Conservation (phyloP, 306 rosid genomes). For the Prunus padus region DNA sequence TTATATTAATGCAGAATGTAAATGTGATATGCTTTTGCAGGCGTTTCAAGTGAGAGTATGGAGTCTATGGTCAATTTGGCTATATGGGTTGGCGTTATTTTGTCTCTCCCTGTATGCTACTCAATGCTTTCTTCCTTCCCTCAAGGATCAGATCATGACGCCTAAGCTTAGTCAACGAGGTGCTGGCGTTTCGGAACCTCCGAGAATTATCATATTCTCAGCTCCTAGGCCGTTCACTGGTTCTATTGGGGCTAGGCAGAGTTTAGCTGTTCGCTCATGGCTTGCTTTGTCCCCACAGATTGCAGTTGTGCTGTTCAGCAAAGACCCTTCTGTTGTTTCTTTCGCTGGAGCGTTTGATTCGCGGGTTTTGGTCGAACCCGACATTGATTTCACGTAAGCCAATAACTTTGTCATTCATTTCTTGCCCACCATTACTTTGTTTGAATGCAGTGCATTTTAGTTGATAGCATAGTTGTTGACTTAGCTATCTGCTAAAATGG, state of each 20-base stretch:
- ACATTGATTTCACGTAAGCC: constrained; percentile 86
- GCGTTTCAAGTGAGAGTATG: constrained; percentile 48
- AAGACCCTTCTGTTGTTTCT: constrained; percentile 64
- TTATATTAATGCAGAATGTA: not conserved
- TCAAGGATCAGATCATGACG: constrained; percentile 36
- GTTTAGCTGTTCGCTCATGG: constrained; percentile 76
- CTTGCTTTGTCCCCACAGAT: constrained; percentile 65
- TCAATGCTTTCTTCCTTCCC: constrained; percentile 59
- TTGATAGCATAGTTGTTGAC: not conserved
- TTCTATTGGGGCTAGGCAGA: constrained; percentile 54
- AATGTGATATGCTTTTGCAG: constrained; percentile 38
- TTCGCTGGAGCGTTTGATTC: constrained; percentile 51
- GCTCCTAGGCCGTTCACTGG: constrained; percentile 72
- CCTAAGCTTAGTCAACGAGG: constrained; percentile 18
- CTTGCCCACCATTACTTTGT: not conserved
- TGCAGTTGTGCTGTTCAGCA: constrained; percentile 59
- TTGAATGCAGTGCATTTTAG: constrained; percentile 1
- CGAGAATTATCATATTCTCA: constrained; percentile 62
- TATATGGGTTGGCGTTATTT: constrained; percentile 66
- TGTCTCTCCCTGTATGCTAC: constrained; percentile 66
- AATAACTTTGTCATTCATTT: not conserved
- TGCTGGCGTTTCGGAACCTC: constrained; percentile 26
- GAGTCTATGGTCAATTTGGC: constrained; percentile 77
- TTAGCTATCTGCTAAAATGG: not conserved
- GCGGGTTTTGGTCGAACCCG: constrained; percentile 61